Evolutionary conservation across 148 eudicot genomes (phyloP).

Genomic region (Mesembryanthemum crystallinum): DNA sequence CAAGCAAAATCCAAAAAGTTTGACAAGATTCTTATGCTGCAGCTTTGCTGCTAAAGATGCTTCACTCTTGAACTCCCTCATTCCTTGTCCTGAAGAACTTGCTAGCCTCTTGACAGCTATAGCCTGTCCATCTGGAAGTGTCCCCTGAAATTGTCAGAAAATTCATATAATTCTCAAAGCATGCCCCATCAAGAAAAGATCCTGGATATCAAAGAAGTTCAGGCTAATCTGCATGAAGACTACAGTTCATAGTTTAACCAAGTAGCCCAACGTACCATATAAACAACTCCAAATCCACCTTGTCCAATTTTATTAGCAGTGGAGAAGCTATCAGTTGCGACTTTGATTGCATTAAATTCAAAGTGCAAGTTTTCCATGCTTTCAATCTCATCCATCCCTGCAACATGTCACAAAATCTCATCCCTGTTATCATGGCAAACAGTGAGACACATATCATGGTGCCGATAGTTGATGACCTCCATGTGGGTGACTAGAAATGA

Average conservation of each 20-base stretch:
- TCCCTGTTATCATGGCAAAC: background rate
- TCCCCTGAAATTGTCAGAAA: background rate
- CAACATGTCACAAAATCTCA: background rate
- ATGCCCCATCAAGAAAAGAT: background rate
- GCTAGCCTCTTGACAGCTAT: constrained; percentile 18
- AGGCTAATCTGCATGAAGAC: background rate
- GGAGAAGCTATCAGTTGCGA: constrained; percentile 7
- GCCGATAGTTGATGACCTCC: too few relatives aligned
- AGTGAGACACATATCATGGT: background rate
- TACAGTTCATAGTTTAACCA: background rate
- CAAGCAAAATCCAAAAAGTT: background rate
- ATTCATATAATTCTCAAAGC: background rate
- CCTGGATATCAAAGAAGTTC: background rate
- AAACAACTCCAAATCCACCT: constrained; percentile 12
- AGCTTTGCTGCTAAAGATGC: background rate
- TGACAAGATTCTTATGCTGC: background rate
- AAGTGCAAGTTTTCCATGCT: constrained; percentile 26
- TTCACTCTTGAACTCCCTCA: background rate
- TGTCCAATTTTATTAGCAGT: background rate
- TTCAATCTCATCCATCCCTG: constrained; percentile 29
- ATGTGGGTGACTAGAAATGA: too few relatives aligned
- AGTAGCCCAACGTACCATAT: constrained; percentile 9
- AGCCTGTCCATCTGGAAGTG: constrained; percentile 2
- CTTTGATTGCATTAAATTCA: background rate
- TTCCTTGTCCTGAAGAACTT: background rate